phyloP scores from a whole-genome alignment of 2,329 filamentous ascomycete species.

The Aspergillus sp. region DNA sequence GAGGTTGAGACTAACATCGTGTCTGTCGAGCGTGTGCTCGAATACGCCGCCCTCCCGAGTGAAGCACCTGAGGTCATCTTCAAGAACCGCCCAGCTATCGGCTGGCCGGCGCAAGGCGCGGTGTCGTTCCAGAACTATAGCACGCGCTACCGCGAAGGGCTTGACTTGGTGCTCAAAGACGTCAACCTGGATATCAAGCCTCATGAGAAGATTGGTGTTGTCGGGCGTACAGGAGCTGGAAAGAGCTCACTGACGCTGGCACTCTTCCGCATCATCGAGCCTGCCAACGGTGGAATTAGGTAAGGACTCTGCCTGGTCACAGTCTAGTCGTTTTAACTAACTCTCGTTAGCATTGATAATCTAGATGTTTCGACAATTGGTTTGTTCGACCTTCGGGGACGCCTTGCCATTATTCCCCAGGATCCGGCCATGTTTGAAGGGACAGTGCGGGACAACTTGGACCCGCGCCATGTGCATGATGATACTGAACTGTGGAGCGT shows the following conservation, averaged over 20 bases:
- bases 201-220: slow-evolving; percentile 96
- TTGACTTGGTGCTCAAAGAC: slow-evolving; percentile 91
- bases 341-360: slow-evolving; percentile 69
- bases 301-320: slow-evolving; percentile 24
- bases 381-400: slow-evolving; percentile 79
- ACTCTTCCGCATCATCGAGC: slow-evolving; percentile 93
- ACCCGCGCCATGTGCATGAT: slow-evolving; percentile 91
- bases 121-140: slow-evolving; percentile 93
- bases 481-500: slow-evolving; percentile 98
- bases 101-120: slow-evolving; percentile 87
- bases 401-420: slow-evolving; percentile 95
- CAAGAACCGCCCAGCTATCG: slow-evolving; percentile 79
- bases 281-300: slow-evolving; percentile 72
- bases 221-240: slow-evolving; percentile 91
- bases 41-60: slow-evolving; percentile 87
- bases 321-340: not conserved
- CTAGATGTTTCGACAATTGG: slow-evolving; percentile 90
- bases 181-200: slow-evolving; percentile 90
- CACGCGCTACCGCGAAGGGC: slow-evolving; percentile 82
- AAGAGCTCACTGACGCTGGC: slow-evolving; percentile 93
- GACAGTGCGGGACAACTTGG: slow-evolving; percentile 89
- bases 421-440: slow-evolving; percentile 96
- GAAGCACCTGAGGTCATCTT: slow-evolving; percentile 94
- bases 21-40: slow-evolving; percentile 93
- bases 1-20: slow-evolving; percentile 99